These are phyloP conservation scores for Pestalotiopsis sp. DNA, from an alignment of 2,329 filamentous ascomycete species.

Conservation along the genomic window DNA sequence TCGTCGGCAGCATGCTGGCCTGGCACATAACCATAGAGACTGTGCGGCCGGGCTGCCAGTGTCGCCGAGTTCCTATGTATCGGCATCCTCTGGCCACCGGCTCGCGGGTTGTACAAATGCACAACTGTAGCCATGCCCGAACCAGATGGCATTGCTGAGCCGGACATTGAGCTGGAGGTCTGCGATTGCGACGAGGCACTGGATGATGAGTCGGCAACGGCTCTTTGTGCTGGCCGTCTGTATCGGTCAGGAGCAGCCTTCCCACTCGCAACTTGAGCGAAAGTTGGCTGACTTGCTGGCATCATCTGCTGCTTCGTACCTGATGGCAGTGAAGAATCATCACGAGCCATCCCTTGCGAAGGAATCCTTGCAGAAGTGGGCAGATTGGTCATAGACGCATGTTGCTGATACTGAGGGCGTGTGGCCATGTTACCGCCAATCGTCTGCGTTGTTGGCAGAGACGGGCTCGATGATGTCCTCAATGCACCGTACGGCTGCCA, in stretches of 20 bases:
- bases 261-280: constrained; percentile 57
- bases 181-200: constrained; percentile 26
- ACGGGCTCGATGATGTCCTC: constrained; percentile 50
- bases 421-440: constrained; percentile 31
- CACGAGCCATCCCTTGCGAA: constrained; percentile 47
- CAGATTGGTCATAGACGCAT: constrained; percentile 42
- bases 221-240: constrained; percentile 64
- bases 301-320: constrained; percentile 44
- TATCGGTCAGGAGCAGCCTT: constrained; percentile 85
- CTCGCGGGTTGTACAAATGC: constrained; percentile 55
- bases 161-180: constrained; percentile 32
- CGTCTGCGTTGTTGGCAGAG: constrained; percentile 42
- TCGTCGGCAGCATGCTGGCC: constrained; percentile 66
- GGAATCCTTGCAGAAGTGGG: constrained; percentile 36
- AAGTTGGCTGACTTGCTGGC: constrained; percentile 51
- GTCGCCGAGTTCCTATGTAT: constrained; percentile 34
- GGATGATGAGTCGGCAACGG: constrained; percentile 48
- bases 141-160: constrained; percentile 49
- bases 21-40: constrained; percentile 48
- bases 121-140: constrained; percentile 57
- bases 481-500: constrained; percentile 54
- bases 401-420: constrained; percentile 24
- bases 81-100: constrained; percentile 34
- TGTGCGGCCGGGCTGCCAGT: constrained; percentile 50
- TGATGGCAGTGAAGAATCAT: constrained; percentile 52